A percentile compares a stretch with the other conserved stretches of the same genome.
phyloP scores from a whole-genome alignment of 2,329 filamentous ascomycete species.

The Ophiostoma sp. region DNA sequence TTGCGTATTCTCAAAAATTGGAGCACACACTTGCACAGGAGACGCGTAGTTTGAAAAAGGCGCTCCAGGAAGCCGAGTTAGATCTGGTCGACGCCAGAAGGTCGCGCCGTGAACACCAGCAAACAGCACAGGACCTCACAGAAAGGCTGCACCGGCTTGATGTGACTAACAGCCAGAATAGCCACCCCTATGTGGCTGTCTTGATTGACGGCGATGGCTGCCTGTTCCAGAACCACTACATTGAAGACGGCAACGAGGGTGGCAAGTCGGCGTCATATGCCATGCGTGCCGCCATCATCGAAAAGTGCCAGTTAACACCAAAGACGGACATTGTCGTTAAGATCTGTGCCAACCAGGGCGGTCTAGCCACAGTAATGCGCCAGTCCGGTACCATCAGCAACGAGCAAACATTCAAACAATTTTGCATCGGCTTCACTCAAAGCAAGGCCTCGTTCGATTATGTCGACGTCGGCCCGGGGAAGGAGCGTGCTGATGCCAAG shows the following conservation, averaged over 20 bases:
- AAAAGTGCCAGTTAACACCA: constrained; percentile 46
- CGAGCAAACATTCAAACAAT: constrained; percentile 48
- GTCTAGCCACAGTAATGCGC: constrained; percentile 47
- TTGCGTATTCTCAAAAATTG: constrained; percentile 42
- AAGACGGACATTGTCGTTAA: constrained; percentile 53
- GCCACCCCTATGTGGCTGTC: constrained; percentile 55
- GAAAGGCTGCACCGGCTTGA: constrained; percentile 35
- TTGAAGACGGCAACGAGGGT: constrained; percentile 51
- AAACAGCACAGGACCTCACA: constrained; percentile 41
- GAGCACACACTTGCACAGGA: constrained; percentile 43
- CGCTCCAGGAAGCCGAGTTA: constrained; percentile 43
- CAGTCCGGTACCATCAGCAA: constrained; percentile 44
- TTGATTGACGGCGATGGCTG: constrained; percentile 60
- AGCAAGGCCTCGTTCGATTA: constrained; percentile 57
- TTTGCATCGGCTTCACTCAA: constrained; percentile 56
- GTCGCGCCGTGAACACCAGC: constrained; percentile 47
- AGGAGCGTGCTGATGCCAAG: constrained; percentile 56
- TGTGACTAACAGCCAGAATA: constrained; percentile 44
- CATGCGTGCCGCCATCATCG: constrained; percentile 45
- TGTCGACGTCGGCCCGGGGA: constrained; percentile 56
- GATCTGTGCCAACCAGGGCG: constrained; percentile 50
- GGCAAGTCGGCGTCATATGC: constrained; percentile 49
- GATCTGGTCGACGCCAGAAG: constrained; percentile 48
- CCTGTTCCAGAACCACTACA: constrained; percentile 54
- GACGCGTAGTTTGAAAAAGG: constrained; percentile 39